Percentiles rank a stretch among this genome's conserved stretches.
Conservation (phyloP, 768 basidiomycete species). For the Tephrocybe sp. region DNA sequence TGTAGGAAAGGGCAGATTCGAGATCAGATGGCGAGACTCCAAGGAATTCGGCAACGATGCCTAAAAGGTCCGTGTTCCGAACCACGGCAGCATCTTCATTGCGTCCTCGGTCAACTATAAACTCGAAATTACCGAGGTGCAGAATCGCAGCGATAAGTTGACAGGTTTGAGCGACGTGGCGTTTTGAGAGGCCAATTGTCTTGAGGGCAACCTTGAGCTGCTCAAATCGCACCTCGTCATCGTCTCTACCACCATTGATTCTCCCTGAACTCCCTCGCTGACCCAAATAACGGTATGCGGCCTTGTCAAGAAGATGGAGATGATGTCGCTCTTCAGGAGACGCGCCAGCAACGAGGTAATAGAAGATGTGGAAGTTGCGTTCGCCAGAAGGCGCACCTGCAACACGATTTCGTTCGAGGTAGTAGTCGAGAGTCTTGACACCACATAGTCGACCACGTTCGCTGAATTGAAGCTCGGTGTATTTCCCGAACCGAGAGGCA, state of each 20-base stretch:
- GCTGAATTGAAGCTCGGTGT: conserved; percentile 96
- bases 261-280: conserved; percentile 50
- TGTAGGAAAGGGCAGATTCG: conserved; percentile 83
- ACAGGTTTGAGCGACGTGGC: conserved; percentile 93
- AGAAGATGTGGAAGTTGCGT: conserved; percentile 97
- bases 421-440: conserved; percentile 95
- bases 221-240: conserved; percentile 87
- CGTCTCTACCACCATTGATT: conserved; percentile 54
- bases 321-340: conserved; percentile 85
- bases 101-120: conserved; percentile 74
- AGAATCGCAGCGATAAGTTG: conserved; percentile 94
- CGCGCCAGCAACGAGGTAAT: conserved; percentile 92
- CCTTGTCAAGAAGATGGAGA: conserved; percentile 78
- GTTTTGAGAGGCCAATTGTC: conserved; percentile 88
- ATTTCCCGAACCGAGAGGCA: conserved; percentile 96
- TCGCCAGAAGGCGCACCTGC: conserved; percentile 86
- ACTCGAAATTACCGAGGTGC: conserved; percentile 95
- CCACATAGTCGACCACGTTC: conserved; percentile 88
- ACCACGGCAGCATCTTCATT: conserved; percentile 95
- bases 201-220: conserved; percentile 95
- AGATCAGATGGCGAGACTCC: conserved; percentile 73
- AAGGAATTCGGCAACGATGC: conserved; percentile 86
- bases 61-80: conserved; percentile 78
- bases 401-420: conserved; percentile 90
- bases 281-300: conserved; percentile 84